Evolutionary conservation across 352 stramenopile species (phyloP).

Genomic region (Peronospora belbahrii): DNA sequence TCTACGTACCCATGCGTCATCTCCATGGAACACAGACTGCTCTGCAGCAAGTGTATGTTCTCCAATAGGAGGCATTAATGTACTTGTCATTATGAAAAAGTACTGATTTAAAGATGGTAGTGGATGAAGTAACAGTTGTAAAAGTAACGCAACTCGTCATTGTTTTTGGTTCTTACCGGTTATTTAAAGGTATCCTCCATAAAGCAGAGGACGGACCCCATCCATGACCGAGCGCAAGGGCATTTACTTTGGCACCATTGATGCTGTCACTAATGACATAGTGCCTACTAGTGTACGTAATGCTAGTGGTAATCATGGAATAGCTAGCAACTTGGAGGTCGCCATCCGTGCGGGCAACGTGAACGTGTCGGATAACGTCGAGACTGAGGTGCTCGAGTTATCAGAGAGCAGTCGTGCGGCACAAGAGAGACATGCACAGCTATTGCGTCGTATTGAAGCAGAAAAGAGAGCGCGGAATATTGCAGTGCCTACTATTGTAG

Average conservation of each 20-base stretch:
- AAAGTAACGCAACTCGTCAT: not conserved
- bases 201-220: too few species aligned
- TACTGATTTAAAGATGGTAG: not conserved
- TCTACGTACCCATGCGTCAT: slow-evolving; percentile 45
- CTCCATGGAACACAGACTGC: slow-evolving; percentile 30
- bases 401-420: slow-evolving; percentile 73
- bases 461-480: slow-evolving; percentile 88
- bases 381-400: slow-evolving; percentile 79
- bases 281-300: slow-evolving; percentile 36
- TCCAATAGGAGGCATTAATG: not conserved
- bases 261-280: slow-evolving; percentile 25
- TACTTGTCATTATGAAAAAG: not conserved
- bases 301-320: not conserved
- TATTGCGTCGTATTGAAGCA: slow-evolving; percentile 84
- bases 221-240: slow-evolving; percentile 61
- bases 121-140: not conserved
- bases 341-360: slow-evolving; percentile 77
- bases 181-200: too few species aligned
- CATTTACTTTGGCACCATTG: slow-evolving; percentile 82
- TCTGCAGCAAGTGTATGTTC: not conserved
- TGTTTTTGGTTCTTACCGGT: too few species aligned
- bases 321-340: slow-evolving; percentile 43
- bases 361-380: slow-evolving; percentile 64
- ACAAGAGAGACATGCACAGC: slow-evolving; percentile 84
- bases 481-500: slow-evolving; percentile 88